Conservation (phyloP, 1,284 basidiomycete genomes). For the Ustilago shanxiensis region DNA sequence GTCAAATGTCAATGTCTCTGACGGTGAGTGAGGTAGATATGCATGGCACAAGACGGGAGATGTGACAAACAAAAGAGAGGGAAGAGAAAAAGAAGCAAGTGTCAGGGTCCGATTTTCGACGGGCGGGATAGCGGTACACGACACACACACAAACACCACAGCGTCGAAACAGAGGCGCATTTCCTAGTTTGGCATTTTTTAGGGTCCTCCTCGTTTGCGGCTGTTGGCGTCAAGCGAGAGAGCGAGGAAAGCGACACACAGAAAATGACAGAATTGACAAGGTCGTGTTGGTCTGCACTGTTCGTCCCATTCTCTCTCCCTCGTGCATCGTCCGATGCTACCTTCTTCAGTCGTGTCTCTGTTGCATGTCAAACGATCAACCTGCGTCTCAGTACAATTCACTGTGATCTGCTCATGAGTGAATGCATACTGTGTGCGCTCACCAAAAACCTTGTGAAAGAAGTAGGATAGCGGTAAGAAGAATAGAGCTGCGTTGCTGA, state of each 20-base stretch:
- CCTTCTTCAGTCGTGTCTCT: neutral
- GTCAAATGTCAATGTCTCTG: too few relatives aligned
- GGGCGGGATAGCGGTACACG: neutral
- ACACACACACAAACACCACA: neutral
- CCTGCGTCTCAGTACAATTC: neutral
- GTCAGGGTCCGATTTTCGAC: neutral
- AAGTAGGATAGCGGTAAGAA: neutral
- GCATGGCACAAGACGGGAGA: neutral
- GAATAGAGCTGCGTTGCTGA: neutral
- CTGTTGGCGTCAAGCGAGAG: neutral
- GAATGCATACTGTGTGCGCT: neutral
- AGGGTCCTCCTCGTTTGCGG: conserved; percentile 5
- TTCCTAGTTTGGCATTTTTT: neutral
- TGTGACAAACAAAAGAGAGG: neutral
- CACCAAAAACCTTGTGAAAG: neutral
- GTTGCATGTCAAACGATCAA: neutral
- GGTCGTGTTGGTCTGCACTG: neutral
- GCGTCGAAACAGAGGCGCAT: neutral
- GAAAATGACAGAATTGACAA: neutral
- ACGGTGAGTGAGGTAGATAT: too few relatives aligned
- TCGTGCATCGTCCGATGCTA: neutral
- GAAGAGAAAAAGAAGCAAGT: neutral
- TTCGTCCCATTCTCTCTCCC: too few relatives aligned
- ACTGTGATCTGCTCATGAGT: too few relatives aligned
- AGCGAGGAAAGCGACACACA: neutral